Conservation (phyloP, 1,284 basidiomycete genomes). For the Cryptococcus hybrid region DNA sequence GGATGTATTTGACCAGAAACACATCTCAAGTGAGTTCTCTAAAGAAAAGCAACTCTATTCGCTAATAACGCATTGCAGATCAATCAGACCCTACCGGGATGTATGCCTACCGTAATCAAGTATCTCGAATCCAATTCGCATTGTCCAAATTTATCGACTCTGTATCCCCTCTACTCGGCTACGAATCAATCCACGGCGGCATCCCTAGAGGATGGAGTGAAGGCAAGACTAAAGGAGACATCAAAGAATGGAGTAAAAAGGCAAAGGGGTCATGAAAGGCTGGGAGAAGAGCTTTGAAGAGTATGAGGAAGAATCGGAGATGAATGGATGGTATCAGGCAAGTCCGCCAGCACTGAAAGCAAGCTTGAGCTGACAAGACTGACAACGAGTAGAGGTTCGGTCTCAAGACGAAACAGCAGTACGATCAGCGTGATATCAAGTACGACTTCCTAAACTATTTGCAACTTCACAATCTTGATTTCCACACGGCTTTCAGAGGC, state of each 20-base stretch:
- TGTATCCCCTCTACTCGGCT: constrained; percentile 77
- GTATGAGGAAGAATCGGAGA: constrained; percentile 62
- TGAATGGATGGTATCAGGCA: constrained; percentile 65
- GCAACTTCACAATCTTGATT: constrained; percentile 70
- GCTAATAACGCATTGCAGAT: constrained; percentile 46
- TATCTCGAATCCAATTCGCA: constrained; percentile 62
- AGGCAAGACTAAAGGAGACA: constrained; percentile 59
- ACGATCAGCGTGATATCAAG: constrained; percentile 62
- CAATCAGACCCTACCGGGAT: constrained; percentile 83
- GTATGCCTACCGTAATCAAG: constrained; percentile 68
- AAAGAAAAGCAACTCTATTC: neutral
- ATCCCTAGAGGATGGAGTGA: constrained; percentile 67
- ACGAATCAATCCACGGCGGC: constrained; percentile 58
- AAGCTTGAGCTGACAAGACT: neutral
- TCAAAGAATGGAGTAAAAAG: constrained; percentile 64
- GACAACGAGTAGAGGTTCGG: constrained; percentile 63
- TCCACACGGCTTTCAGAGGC: constrained; percentile 73
- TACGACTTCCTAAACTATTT: constrained; percentile 67
- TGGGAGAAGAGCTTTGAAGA: constrained; percentile 59
- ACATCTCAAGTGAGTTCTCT: constrained; percentile 68
- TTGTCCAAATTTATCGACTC: constrained; percentile 70
- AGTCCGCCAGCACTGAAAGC: constrained; percentile 6
- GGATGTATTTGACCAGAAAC: constrained; percentile 79
- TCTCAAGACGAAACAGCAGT: constrained; percentile 55
- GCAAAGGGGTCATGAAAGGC: constrained; percentile 53